A percentile compares a stretch with the other conserved stretches of the same genome.
Evolutionary conservation across 306 rosid genomes (phyloP).

Genomic region (Pyrus pyrifolia): DNA sequence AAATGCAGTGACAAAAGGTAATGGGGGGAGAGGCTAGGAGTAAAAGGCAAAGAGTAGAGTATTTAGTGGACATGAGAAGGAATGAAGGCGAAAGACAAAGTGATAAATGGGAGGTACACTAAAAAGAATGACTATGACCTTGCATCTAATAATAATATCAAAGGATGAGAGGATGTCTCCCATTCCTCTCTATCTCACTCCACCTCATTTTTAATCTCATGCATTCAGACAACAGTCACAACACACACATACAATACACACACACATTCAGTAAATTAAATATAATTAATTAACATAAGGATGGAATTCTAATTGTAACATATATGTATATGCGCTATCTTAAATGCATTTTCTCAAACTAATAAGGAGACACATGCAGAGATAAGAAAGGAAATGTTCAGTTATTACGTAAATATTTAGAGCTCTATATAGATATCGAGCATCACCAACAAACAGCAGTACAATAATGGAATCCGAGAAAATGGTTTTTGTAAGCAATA

Average conservation of each 20-base stretch:
- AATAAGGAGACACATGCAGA: neutral
- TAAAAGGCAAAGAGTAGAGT: slow-evolving; percentile 20
- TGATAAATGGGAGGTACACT: slow-evolving; percentile 87
- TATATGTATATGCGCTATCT: too few relatives aligned
- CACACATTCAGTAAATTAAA: too few relatives aligned
- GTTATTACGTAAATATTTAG: neutral
- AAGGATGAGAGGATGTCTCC: slow-evolving; percentile 1
- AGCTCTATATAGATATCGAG: neutral
- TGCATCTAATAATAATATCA: slow-evolving; percentile 74
- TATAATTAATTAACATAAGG: too few relatives aligned
- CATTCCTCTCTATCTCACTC: neutral
- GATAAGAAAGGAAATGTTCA: neutral
- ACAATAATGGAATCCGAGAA: neutral
- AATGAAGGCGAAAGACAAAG: slow-evolving; percentile 91
- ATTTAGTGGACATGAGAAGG: slow-evolving; percentile 85
- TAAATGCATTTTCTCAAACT: too few relatives aligned
- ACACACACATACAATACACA: neutral
- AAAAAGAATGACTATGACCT: slow-evolving; percentile 79
- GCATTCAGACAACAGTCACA: neutral
- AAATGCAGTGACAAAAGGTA: neutral
- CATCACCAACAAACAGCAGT: neutral
- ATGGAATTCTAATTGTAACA: too few relatives aligned
- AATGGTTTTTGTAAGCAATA: neutral
- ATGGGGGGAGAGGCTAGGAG: slow-evolving; percentile 9
- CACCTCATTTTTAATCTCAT: neutral